Base-by-base conservation (phyloP, 768 basidiomycete genomes). In the Floccularia luteovirens region DNA sequence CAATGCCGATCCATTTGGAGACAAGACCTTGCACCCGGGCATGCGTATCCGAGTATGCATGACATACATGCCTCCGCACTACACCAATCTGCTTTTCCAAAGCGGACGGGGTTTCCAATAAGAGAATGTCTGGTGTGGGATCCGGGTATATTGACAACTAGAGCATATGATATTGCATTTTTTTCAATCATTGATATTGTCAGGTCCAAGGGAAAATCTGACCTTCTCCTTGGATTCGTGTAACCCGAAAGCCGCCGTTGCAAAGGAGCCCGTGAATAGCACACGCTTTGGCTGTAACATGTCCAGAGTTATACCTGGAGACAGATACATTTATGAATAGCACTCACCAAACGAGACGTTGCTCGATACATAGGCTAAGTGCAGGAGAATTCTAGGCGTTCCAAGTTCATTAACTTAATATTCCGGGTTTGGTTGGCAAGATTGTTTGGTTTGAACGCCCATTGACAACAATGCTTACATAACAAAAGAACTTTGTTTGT, bases 81-180 rank as follows among this genome's bases (percentile, higher is more conserved):
- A 69, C 66, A 12, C 86, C 82, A 43, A 98, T 90, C 43, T 82
- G 77, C 24, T 69, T 63, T 58, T 92, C 84, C 22, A 97, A 74
- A 14, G 75, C 74, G 1, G 86, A 83, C 3, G 84, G 82, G 2
- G 80, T 72, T 48, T 89, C 83, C 36, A 88, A 72, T 5, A 97
- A 75, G 17, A 87, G 49, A 27, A 90, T 60, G 10, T 84, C 79
- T 5, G 72, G 62, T 8, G 71, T 69, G 1, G 75, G 67, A 4
- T 58, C 50, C 2, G 87, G 74, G 66, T 97, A 96, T 63, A 97
- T 88, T 20, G 90, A 77, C 38, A 85, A 77, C 92, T 97, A 56
- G n/a, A n/a, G n/a, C n/a, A n/a, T n/a, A n/a, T n/a, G n/a, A n/a
- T 23, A 19, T 1, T 33, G 32, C 32, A 12, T 23, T 12, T 14